These are phyloP conservation scores for Pythium sp. DNA, from an alignment of 352 stramenopile species.

Conservation along the genomic window DNA sequence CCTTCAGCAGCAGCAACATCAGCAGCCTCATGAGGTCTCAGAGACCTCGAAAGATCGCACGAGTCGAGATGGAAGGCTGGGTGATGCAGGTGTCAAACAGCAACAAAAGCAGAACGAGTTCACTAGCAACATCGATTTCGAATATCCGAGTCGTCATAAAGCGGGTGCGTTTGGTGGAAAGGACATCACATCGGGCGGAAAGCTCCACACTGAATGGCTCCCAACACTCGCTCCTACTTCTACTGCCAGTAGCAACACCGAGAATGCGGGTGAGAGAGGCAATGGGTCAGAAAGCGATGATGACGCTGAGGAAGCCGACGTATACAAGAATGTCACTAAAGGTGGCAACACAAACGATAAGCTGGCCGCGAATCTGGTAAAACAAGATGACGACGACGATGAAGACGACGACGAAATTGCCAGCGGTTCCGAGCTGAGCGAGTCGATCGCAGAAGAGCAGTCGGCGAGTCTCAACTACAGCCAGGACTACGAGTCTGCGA, in stretches of 20 bases:
- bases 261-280: background rate
- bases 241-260: background rate
- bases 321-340: background rate
- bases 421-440: constrained; percentile 54
- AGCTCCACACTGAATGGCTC: background rate
- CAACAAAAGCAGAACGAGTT: background rate
- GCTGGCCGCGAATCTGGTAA: constrained; percentile 13
- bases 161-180: background rate
- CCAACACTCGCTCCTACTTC: background rate
- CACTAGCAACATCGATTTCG: background rate
- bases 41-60: background rate
- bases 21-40: background rate
- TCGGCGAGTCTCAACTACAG: constrained; percentile 21
- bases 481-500: constrained; percentile 28
- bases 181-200: background rate
- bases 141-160: background rate
- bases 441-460: constrained; percentile 43
- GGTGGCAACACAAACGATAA: constrained; percentile 9
- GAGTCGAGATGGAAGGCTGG: background rate
- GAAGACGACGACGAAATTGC: constrained; percentile 53
- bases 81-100: background rate
- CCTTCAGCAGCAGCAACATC: constrained; percentile 8
- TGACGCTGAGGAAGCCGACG: background rate
- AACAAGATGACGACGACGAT: constrained; percentile 38
- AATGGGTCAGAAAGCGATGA: background rate